phyloP scores from a whole-genome alignment of 495 filamentous ascomycete genomes.

The Delitschia confertaspora region DNA sequence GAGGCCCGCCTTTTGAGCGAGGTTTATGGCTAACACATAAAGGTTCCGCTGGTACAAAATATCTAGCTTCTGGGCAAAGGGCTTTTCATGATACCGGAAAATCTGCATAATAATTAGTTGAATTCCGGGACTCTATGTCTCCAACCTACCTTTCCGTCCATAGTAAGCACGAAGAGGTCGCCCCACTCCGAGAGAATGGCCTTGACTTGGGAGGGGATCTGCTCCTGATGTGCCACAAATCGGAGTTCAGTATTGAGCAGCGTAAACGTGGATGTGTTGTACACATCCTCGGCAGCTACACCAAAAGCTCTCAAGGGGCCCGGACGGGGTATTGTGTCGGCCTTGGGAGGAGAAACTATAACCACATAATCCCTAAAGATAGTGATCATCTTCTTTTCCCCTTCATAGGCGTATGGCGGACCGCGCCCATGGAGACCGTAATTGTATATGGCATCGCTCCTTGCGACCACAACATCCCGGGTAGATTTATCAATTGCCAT shows the following conservation, averaged over 20 bases:
- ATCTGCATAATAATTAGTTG: slow-evolving; percentile 43
- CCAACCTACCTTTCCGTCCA: slow-evolving; percentile 71
- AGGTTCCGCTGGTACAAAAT: slow-evolving; percentile 90
- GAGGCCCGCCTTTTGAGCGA: slow-evolving; percentile 79
- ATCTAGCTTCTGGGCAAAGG: slow-evolving; percentile 81
- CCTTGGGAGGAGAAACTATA: slow-evolving; percentile 72
- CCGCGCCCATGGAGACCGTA: slow-evolving; percentile 82
- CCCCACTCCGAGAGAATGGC: slow-evolving; percentile 82
- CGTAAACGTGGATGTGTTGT: slow-evolving; percentile 77
- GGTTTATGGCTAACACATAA: slow-evolving; percentile 81
- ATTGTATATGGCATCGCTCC: slow-evolving; percentile 91
- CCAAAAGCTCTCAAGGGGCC: slow-evolving; percentile 56
- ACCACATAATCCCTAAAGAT: slow-evolving; percentile 81
- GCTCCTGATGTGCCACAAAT: slow-evolving; percentile 83
- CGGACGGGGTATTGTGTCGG: slow-evolving; percentile 43
- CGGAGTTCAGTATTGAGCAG: slow-evolving; percentile 83
- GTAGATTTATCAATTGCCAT: slow-evolving; percentile 76
- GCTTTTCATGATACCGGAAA: slow-evolving; percentile 85
- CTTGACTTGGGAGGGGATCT: slow-evolving; percentile 67
- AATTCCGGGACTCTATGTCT: background rate
- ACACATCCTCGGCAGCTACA: slow-evolving; percentile 56
- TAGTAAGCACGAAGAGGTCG: slow-evolving; percentile 75
- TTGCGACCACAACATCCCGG: slow-evolving; percentile 77
- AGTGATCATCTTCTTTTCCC: slow-evolving; percentile 71
- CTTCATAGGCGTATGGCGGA: slow-evolving; percentile 81